Base-by-base conservation (phyloP, 2,329 filamentous ascomycete species). In the Penicillium sp. region DNA sequence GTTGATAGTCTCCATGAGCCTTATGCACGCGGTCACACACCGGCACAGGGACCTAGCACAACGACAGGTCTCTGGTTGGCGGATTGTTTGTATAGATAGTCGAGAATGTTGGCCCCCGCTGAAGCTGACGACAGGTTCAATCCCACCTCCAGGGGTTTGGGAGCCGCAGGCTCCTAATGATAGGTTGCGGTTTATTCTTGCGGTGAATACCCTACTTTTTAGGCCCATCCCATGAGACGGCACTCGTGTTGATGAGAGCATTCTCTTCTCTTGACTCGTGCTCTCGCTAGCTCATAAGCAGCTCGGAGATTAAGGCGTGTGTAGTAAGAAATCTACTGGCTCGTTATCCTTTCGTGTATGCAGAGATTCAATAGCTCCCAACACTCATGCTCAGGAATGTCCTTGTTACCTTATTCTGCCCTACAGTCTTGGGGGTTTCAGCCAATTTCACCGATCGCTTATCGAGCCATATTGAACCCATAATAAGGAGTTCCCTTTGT, bases 21-120 rank as follows among this genome's bases (percentile, higher is more conserved):
- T 51, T 55, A 51, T 58, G 60, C 60, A 61, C 28, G 49, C 51
- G 44, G 58, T 56, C 54, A 51, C 62, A 63, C 53, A 29, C 37
- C 19, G 45, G 45, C 48, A 55, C 48, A 49, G 40, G 36, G 29
- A 49, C 36, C 29, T 14, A 52, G 37, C 42, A 56, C 26, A 16
- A 33, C 18, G 29, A 26, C 24, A 23, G 26, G 37, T 21, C 39
- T 16, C 43, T 48, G 46, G 40, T 51, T 45, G 39, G 39, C 50
- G 16, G 0, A 33, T 14, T 37, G n/a, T 39, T 37, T 14, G 23
- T 31, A 8, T 10, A 39, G 16, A 29, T 24, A 26, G 47, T 26
- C 18, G 9, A 14, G 13, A 21, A 7, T 31, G 26, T 28, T 16
- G 28, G 54, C 45, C 44, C 53, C 56, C 36, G 43, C 40, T 24